A percentile compares a stretch with the other conserved stretches of the same genome.
phyloP scores from a whole-genome alignment of 306 rosid species.

The Quercus gilva region DNA sequence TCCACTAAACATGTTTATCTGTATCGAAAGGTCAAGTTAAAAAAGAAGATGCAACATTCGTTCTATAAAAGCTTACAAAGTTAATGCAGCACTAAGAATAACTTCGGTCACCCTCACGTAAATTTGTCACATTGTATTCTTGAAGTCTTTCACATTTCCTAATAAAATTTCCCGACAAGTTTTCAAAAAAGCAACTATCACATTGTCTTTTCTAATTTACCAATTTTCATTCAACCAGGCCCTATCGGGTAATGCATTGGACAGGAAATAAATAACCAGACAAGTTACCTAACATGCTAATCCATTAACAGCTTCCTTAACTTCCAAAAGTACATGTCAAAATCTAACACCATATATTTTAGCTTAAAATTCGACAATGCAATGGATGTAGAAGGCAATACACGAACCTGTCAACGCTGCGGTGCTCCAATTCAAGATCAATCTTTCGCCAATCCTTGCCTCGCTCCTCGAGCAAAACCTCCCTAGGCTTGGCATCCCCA shows the following conservation, averaged over 20 bases:
- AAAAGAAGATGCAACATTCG: neutral
- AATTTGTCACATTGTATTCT: neutral
- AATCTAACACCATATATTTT: neutral
- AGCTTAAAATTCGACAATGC: neutral
- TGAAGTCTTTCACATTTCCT: too few relatives aligned
- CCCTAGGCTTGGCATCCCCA: conserved; percentile 97
- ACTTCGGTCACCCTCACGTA: neutral
- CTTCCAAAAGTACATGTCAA: neutral
- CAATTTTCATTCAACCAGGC: neutral
- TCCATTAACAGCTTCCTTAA: neutral
- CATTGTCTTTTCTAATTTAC: neutral
- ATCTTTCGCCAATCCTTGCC: conserved; percentile 95
- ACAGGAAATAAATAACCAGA: neutral
- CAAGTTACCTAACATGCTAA: neutral
- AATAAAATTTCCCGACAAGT: too few relatives aligned
- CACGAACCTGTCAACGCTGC: conserved; percentile 65
- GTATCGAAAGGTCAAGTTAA: neutral
- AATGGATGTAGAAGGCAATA: conserved; percentile 9
- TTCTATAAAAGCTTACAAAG: neutral
- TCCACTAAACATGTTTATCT: neutral
- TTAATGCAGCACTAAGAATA: neutral
- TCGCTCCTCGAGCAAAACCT: conserved; percentile 74
- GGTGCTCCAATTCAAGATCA: conserved; percentile 87
- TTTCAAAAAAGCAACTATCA: too few relatives aligned
- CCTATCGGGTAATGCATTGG: neutral